Evolutionary conservation across 768 basidiomycete species (phyloP), one percentile per base, ranked within the genome.

Genomic region (Tulasnella sp.): DNA sequence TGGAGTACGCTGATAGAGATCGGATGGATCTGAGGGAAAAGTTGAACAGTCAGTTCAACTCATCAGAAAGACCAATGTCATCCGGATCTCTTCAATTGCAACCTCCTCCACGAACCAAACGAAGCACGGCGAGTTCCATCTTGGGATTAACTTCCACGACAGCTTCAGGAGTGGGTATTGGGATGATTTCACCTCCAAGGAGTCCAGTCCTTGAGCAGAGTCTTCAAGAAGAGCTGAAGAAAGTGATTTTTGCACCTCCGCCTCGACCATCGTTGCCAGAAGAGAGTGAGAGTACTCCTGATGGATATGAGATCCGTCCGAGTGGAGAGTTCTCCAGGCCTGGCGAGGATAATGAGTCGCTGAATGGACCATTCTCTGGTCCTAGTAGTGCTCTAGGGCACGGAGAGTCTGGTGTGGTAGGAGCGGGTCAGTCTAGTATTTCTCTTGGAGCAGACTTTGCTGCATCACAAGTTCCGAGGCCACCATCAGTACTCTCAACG

Each of bases 171-270:
- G 40, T 27, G 28, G 16, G n/a, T 6, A n/a, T n/a, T n/a, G 24
- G 24, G 28, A 20, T 27, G 20, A 2, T 34, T 28, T 16, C 45
- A 10, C 24, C 31, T 15, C 45, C 45, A 12, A 31, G 45, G 28
- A 32, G 31, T 24, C 45, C 45, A 4, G 33, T 34, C 25, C 25
- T 47, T 24, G 45, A 47, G 33, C 32, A 47, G 33, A 22, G 24
- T 15, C 22, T 47, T 29, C 45, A 47, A 35, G 45, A 47, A 12
- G 45, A 47, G 31, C n/a, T 47, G 45, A 31, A 47, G 29, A 31
- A 47, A 12, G 45, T 34, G 31, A 47, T 47, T 29, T 47, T 47
- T 31, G 42, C 42, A 3, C 42, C 42, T n/a, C n/a, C n/a, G n/a
- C n/a, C n/a, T n/a, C n/a, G n/a, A n/a, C n/a, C n/a, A n/a, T n/a